Evolutionary conservation across 306 rosid genomes (phyloP), one percentile per base, ranked within the genome.

Genomic region (Begonia peltatifolia): DNA sequence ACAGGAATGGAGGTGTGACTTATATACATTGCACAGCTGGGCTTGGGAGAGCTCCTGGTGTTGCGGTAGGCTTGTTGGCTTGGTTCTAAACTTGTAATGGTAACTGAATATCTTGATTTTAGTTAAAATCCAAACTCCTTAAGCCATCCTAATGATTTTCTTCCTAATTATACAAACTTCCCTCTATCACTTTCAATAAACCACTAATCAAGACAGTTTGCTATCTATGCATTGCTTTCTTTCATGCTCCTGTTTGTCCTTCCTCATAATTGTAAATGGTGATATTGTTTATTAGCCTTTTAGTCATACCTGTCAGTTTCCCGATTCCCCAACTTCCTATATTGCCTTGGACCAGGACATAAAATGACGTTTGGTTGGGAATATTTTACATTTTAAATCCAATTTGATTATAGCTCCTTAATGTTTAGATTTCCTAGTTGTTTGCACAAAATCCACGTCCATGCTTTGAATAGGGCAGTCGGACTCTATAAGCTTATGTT

Each of bases 21-120:
- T 92, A 86, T 65, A 58, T 92, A 54, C 99, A 92, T 65, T 92
- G 99, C 74, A 92, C 99, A 64, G 99, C 99, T 64, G 99, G 99
- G 66, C 79, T 92, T 56, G 99, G 99, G 68, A 81, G 99, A 75
- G 99, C 99, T 71, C 99, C 99, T 17, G 86, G 93, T 62, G 82
- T 73, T 75, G 84, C 71, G 64, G 96, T 83, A 80, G 52, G 78
- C 70, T 42, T 22, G 53, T 18, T 20, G 44, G 56, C 59, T 15
- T 47, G 43, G 60, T 57, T 62, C 44, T 53, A 46, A 17, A 30
- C 38, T 30, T 7, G 38, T 30, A 47, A 14, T 12, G 15, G 36
- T 12, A 36, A 59, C 17, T 2, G 14, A 46, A 42, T n/a, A 57
- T n/a, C 48, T n/a, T 10, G 12, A 44, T 44, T n/a, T 41, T 46